Conservation (phyloP, 495 filamentous ascomycete species). For the Penicillium chermesinum region DNA sequence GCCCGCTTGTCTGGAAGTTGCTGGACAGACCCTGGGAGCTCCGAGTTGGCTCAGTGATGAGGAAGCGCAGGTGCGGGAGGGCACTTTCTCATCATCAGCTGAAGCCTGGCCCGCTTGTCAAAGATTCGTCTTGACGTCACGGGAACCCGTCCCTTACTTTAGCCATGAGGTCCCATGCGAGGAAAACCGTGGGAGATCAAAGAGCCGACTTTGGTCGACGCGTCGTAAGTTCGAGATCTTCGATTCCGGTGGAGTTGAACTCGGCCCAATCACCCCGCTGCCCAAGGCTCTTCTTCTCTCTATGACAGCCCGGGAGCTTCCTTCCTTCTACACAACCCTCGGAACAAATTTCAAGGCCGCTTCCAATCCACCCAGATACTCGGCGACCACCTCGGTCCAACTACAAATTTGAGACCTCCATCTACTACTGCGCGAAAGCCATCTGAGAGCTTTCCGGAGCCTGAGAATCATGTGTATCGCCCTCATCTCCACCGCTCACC, state of each 20-base stretch:
- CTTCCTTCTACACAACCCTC: background rate
- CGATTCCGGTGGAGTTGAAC: slow-evolving; percentile 10
- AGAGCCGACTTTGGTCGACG: background rate
- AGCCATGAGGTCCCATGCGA: background rate
- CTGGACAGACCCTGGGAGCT: background rate
- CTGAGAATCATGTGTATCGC: slow-evolving; percentile 76
- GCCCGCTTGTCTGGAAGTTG: background rate
- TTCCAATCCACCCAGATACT: background rate
- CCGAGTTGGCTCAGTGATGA: background rate
- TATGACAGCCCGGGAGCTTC: background rate
- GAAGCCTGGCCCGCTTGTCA: slow-evolving; percentile 10
- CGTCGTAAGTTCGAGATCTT: slow-evolving; percentile 2
- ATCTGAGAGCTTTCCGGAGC: slow-evolving; percentile 5
- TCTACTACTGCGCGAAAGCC: background rate
- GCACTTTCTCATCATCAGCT: slow-evolving; percentile 7
- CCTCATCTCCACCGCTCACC: slow-evolving; percentile 83
- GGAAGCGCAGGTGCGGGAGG: background rate
- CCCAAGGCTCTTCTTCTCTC: slow-evolving; percentile 13
- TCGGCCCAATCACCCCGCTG: slow-evolving; percentile 16
- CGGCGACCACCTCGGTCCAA: background rate
- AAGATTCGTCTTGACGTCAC: slow-evolving; percentile 28
- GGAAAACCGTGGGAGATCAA: no score
- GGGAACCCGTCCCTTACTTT: background rate
- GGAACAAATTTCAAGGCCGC: background rate
- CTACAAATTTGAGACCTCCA: background rate